Base-by-base conservation (phyloP, 2,329 filamentous ascomycete genomes). In the Cladosporium sp. region DNA sequence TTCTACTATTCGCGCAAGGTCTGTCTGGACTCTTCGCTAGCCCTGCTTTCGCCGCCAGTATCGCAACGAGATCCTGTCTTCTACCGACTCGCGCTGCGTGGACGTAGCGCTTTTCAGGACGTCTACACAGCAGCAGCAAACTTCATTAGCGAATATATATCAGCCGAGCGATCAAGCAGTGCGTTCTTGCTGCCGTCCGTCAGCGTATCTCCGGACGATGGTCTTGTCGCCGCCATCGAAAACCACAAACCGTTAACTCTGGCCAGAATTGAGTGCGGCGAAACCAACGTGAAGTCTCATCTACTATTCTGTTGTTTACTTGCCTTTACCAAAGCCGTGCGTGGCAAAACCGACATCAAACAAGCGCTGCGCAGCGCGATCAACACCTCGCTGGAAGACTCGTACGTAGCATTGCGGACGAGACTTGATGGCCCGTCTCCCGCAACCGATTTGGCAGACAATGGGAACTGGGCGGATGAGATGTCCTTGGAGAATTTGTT, bases 1-100 rank as follows among this genome's bases (percentile, higher is more conserved):
- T 63, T 56, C 26, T 63, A 63, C 23, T 63, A 63, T 28, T 63
- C 61, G 14, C 50, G 61, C 50, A 63, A 63, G 18, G 26, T 63
- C n/a, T 63, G 61, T 23, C 61, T 63, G 8, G 61, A 63, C 28
- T 63, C 61, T 3, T 29, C 61, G 18, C 31, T 63, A 11, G 50
- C 61, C 10, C 10, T 63, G 18, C 50, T 63, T 3, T 44, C 61
- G 8, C 61, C 61, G 8, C 61, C 61, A 14, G 35, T 56, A 1
- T 23, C 23, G 5, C 50, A 63, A 14, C 33, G 61, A 10, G 61
- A 63, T 29, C 33, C 61, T n/a, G 61, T 40, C 35, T 63, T 63
- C 61, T 63, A 63, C 37, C 61, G 35, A 56, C 50, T 56, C 11
- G 61, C 46, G 33, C 61, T 63, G 16, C 50, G 52, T 18, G 61